Conservation (phyloP, 306 rosid genomes). For the Prunus salicina region DNA sequence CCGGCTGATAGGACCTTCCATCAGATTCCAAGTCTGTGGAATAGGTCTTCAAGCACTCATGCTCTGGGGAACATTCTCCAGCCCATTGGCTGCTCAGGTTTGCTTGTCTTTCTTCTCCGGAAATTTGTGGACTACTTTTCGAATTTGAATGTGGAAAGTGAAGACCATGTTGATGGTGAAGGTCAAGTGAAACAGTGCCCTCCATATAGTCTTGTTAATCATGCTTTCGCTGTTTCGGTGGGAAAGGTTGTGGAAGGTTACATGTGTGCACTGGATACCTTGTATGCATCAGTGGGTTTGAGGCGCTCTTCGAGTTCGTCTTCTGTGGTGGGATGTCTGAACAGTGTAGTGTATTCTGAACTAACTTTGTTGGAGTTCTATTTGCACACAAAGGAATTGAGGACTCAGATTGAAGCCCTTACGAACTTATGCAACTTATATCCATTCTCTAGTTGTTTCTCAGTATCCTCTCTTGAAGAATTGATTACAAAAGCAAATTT, state of each 20-base stretch:
- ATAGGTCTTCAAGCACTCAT: slow-evolving; percentile 70
- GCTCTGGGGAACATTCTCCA: slow-evolving; percentile 66
- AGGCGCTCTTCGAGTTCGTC: slow-evolving; percentile 46
- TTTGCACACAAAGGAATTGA: slow-evolving; percentile 75
- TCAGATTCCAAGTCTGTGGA: slow-evolving; percentile 66
- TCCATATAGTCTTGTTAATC: slow-evolving; percentile 70
- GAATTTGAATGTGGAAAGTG: slow-evolving; percentile 20
- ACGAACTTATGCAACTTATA: slow-evolving; percentile 67
- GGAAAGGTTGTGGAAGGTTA: slow-evolving; percentile 81
- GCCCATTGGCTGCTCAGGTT: slow-evolving; percentile 61
- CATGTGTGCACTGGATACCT: slow-evolving; percentile 57
- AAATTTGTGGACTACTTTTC: slow-evolving; percentile 59
- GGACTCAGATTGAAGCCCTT: slow-evolving; percentile 65
- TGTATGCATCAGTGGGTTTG: slow-evolving; percentile 55
- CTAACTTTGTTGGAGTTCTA: slow-evolving; percentile 72
- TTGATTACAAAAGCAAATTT: slow-evolving; percentile 42
- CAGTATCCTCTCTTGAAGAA: slow-evolving; percentile 47
- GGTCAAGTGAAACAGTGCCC: slow-evolving; percentile 22
- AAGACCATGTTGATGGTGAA: slow-evolving; percentile 28
- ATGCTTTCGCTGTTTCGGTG: slow-evolving; percentile 85
- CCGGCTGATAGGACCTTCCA: slow-evolving; percentile 72
- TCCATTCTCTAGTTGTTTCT: slow-evolving; percentile 39
- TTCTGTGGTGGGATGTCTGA: slow-evolving; percentile 59
- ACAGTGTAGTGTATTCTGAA: slow-evolving; percentile 65
- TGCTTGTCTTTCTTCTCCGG: slow-evolving; percentile 63